A percentile compares a stretch with the other conserved stretches of the same genome.
phyloP scores from a whole-genome alignment of 2,329 filamentous ascomycete genomes.

The Remersonia thermophila region DNA sequence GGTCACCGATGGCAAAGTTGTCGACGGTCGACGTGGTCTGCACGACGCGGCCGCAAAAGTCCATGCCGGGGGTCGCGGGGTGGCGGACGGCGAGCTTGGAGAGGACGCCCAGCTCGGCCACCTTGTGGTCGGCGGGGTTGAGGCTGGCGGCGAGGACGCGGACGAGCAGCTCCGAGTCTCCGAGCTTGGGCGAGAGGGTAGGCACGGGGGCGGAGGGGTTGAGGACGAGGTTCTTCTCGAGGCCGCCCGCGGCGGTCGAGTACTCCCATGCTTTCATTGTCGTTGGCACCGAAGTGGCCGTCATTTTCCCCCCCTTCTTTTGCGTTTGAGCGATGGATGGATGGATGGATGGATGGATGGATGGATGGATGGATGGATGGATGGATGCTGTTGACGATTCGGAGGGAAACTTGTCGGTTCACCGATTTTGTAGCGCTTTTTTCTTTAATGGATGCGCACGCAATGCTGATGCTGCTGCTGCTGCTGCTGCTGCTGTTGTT shows the following conservation, averaged over 20 bases:
- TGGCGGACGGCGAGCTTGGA: slow-evolving; percentile 26
- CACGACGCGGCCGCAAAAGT: slow-evolving; percentile 35
- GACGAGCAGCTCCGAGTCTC: slow-evolving; percentile 39
- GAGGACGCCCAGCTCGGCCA: slow-evolving; percentile 36
- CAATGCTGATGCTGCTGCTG: too few species aligned
- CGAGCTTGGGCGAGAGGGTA: slow-evolving; percentile 20
- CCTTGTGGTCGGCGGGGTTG: slow-evolving; percentile 55
- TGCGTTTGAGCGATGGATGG: too few species aligned
- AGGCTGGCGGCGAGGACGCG: slow-evolving; percentile 39
- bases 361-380: too few species aligned
- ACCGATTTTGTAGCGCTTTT: too few species aligned
- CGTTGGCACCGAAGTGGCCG: slow-evolving; percentile 4
- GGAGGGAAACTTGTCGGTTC: too few species aligned
- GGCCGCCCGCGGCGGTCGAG: slow-evolving; percentile 28
- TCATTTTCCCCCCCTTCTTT: too few species aligned
- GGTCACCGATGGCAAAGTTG: slow-evolving; percentile 26
- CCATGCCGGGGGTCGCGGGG: slow-evolving; percentile 36
- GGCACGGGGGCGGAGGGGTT: slow-evolving; percentile 30
- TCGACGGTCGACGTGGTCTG: slow-evolving; percentile 21
- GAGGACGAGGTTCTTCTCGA: slow-evolving; percentile 42
- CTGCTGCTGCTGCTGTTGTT: too few species aligned
- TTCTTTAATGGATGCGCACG: too few species aligned
- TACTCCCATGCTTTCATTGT: slow-evolving; percentile 50
- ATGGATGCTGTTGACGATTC: too few species aligned
- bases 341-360: too few species aligned